Percentiles rank a stretch among this genome's conserved stretches.
These are phyloP conservation scores for Insectozyma bohioensis DNA, from an alignment of 1,139 yeast species.

Conservation along the genomic window DNA sequence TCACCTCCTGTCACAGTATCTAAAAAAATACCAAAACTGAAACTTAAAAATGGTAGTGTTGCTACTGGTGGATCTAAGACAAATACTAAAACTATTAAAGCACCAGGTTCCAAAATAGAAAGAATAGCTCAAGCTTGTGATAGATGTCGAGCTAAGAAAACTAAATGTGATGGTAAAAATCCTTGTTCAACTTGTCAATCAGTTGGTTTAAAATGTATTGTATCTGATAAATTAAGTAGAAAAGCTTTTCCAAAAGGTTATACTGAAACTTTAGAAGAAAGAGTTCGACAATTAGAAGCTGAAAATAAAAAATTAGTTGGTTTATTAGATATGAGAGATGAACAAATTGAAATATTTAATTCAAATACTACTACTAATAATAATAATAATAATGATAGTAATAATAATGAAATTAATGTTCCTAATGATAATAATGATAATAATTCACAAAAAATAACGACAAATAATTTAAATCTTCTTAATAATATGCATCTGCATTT, in stretches of 20 bases:
- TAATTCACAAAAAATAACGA: constrained; percentile 16
- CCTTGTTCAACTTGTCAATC: constrained; percentile 49
- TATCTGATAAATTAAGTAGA: constrained; percentile 44
- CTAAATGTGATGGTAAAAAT: constrained; percentile 67
- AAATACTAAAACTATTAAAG: constrained; percentile 55
- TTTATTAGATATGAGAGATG: constrained; percentile 59
- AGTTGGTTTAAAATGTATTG: constrained; percentile 46
- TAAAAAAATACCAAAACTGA: too few relatives aligned
- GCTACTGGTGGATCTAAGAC: constrained; percentile 16
- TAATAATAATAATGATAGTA: constrained; percentile 10
- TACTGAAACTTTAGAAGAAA: constrained; percentile 47
- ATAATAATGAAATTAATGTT: constrained; percentile 1
- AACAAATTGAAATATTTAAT: constrained; percentile 43
- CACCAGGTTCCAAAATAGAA: constrained; percentile 57
- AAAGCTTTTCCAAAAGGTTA: constrained; percentile 52
- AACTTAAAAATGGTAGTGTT: too few relatives aligned
- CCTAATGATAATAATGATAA: constrained; percentile 1
- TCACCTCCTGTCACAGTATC: too few relatives aligned
- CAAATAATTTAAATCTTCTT: constrained; percentile 18
- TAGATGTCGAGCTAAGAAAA: constrained; percentile 78
- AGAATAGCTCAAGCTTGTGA: constrained; percentile 87
- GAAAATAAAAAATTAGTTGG: constrained; percentile 47
- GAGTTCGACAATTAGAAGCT: constrained; percentile 45
- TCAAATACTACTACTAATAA: constrained; percentile 7
- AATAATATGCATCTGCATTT: constrained; percentile 18